These are phyloP conservation scores for Arachis hypogaea DNA, from an alignment of 306 rosid genomes.

Conservation along the genomic window DNA sequence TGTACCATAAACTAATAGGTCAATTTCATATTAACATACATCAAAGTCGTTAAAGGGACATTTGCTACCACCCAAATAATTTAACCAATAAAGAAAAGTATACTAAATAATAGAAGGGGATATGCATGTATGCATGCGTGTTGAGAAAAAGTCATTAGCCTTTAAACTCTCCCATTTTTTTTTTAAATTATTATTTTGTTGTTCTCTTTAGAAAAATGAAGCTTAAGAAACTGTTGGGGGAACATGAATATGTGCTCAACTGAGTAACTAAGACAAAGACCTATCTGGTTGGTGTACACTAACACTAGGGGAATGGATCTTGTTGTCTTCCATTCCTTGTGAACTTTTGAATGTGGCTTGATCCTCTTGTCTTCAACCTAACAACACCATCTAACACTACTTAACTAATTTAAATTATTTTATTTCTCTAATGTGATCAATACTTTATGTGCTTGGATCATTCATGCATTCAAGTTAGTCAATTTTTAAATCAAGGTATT, in stretches of 20 bases:
- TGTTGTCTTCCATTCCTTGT: conserved; percentile 31
- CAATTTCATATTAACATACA: too few relatives aligned
- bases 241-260: conserved; percentile 37
- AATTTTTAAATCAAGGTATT: conserved; percentile 25
- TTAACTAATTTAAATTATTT: background rate
- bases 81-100: background rate
- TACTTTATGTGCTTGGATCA: background rate
- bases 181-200: background rate
- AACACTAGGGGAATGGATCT: conserved; percentile 22
- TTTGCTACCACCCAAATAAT: background rate
- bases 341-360: conserved; percentile 32
- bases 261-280: conserved; percentile 30
- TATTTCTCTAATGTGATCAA: too few relatives aligned
- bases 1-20: too few relatives aligned
- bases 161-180: background rate
- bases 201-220: background rate
- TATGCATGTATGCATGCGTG: background rate
- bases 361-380: conserved; percentile 64
- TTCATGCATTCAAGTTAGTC: conserved; percentile 21
- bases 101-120: background rate
- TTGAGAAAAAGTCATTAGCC: background rate
- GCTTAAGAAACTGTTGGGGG: conserved; percentile 32
- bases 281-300: conserved; percentile 37
- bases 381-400: conserved; percentile 43
- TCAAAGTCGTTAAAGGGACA: too few relatives aligned